Percentiles rank a stretch among this genome's conserved stretches.
These are phyloP conservation scores for Hyaloscypha bicolor DNA, from an alignment of 495 filamentous ascomycete genomes.

Conservation along the genomic window DNA sequence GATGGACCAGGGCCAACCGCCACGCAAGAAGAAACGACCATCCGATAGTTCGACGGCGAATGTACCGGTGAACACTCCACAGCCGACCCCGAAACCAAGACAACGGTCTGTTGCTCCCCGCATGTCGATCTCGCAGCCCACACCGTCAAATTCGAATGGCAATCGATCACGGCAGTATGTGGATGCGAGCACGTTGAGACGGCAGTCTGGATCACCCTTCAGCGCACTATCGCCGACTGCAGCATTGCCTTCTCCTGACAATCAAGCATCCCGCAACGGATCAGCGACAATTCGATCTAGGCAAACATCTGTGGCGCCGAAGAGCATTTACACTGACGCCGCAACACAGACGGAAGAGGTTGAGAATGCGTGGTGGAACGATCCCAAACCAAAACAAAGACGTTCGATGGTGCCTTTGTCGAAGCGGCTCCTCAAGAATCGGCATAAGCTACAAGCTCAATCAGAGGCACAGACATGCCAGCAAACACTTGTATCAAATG, in stretches of 20 bases:
- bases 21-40: constrained; percentile 59
- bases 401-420: constrained; percentile 47
- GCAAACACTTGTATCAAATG: neutral
- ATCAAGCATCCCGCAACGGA: constrained; percentile 1
- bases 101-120: constrained; percentile 37
- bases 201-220: constrained; percentile 50
- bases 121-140: constrained; percentile 28
- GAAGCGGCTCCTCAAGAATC: constrained; percentile 49
- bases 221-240: constrained; percentile 42
- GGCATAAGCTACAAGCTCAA: constrained; percentile 36
- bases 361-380: constrained; percentile 44
- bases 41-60: constrained; percentile 55
- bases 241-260: constrained; percentile 23
- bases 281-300: constrained; percentile 31
- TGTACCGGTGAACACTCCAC: constrained; percentile 39
- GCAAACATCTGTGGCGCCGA: constrained; percentile 36
- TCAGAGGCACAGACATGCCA: neutral
- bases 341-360: constrained; percentile 54
- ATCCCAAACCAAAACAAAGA: constrained; percentile 40
- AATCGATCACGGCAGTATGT: constrained; percentile 46
- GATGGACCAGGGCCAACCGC: constrained; percentile 60
- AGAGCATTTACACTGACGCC: constrained; percentile 43
- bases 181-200: constrained; percentile 50
- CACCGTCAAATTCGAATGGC: constrained; percentile 30
- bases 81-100: constrained; percentile 31